Conservation (phyloP, 179 eudicot species). For the Carnegiea gigantea region DNA sequence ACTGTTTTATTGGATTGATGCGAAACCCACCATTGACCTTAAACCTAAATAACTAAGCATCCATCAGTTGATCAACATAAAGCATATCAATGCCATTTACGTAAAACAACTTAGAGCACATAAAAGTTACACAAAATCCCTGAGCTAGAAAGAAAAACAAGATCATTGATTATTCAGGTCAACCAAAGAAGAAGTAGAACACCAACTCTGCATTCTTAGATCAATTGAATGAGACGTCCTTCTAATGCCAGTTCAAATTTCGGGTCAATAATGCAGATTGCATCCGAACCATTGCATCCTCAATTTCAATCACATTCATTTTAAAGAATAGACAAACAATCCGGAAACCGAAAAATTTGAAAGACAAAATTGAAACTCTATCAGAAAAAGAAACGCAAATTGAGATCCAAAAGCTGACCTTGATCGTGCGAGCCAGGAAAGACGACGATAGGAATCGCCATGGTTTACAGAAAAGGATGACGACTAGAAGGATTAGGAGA, state of each 20-base stretch:
- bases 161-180: too few species aligned
- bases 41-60: not conserved
- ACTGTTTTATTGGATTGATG: conserved; percentile 1
- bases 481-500: conserved; percentile 46
- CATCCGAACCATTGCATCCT: not conserved
- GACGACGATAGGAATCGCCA: conserved; percentile 64
- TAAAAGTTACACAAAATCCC: not conserved
- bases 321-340: not conserved
- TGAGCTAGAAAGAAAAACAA: not conserved
- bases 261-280: not conserved
- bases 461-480: conserved; percentile 72
- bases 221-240: not conserved
- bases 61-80: not conserved
- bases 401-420: conserved; percentile 34
- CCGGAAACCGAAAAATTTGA: not conserved
- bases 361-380: not conserved
- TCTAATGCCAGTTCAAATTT: not conserved
- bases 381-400: not conserved
- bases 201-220: not conserved
- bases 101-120: not conserved
- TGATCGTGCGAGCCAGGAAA: conserved; percentile 42
- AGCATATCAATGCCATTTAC: not conserved
- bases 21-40: not conserved
- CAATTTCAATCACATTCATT: not conserved
- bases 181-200: not conserved